Percentiles rank a stretch among this genome's conserved stretches.
These are phyloP conservation scores for Claviceps digitariae DNA, from an alignment of 2,329 filamentous ascomycete genomes.

Conservation along the genomic window DNA sequence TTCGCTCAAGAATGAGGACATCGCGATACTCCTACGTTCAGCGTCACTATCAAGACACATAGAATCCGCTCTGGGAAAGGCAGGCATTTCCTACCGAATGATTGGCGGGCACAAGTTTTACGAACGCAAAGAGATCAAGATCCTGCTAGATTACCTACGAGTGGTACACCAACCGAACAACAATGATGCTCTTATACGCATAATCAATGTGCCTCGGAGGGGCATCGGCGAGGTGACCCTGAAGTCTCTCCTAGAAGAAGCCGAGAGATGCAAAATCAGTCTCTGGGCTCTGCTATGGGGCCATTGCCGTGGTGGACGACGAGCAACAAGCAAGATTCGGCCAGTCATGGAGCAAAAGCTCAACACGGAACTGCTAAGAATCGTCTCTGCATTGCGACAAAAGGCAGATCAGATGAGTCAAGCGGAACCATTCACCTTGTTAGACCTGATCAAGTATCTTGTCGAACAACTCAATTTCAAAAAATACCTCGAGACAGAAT, in stretches of 20 bases:
- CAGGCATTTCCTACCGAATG: conserved; percentile 82
- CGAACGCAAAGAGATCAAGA: conserved; percentile 78
- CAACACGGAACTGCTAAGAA: conserved; percentile 33
- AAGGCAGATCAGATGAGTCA: conserved; percentile 16
- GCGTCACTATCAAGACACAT: conserved; percentile 74
- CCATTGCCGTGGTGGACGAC: conserved; percentile 37
- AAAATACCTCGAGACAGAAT: conserved; percentile 57
- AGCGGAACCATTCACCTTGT: conserved; percentile 22
- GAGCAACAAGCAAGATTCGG: conserved; percentile 34
- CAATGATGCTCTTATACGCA: conserved; percentile 69
- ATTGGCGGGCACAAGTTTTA: conserved; percentile 84
- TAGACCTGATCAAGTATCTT: conserved; percentile 36
- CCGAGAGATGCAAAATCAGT: conserved; percentile 52
- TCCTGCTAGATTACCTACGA: conserved; percentile 75
- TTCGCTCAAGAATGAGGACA: conserved; percentile 61
- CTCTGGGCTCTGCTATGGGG: conserved; percentile 61
- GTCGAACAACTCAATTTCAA: conserved; percentile 58
- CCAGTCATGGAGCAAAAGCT: conserved; percentile 39
- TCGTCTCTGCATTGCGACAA: conserved; percentile 22
- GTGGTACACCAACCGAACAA: conserved; percentile 75
- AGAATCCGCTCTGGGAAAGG: conserved; percentile 66
- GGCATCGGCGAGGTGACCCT: conserved; percentile 71
- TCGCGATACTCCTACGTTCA: conserved; percentile 78
- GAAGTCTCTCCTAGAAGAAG: conserved; percentile 61
- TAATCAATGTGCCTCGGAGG: conserved; percentile 74